Conservation (phyloP, 345 rosid genomes). For the Hirschfeldia incana region DNA sequence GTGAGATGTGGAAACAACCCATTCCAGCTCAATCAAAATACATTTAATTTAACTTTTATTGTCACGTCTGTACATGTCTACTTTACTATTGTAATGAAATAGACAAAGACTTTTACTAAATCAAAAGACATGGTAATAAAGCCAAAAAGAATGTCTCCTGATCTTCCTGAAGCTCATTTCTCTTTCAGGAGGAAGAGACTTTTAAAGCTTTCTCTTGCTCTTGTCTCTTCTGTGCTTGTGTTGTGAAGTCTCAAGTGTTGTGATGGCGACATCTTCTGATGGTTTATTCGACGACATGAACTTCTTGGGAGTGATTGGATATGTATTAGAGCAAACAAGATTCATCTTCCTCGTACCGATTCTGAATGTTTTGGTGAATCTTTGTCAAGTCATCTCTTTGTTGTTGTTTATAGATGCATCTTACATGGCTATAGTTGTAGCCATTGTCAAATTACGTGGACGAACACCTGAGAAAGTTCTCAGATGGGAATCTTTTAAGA, state of each 20-base stretch:
- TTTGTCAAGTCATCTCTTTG: constrained; percentile 54
- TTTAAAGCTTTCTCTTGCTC: constrained; percentile 10
- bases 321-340: constrained; percentile 42
- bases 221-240: constrained; percentile 10
- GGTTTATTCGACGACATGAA: constrained; percentile 27
- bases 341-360: constrained; percentile 51
- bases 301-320: constrained; percentile 31
- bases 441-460: constrained; percentile 42
- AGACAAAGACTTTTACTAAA: constrained; percentile 20
- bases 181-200: not conserved
- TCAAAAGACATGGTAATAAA: constrained; percentile 22
- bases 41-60: not conserved
- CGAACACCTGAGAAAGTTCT: constrained; percentile 44
- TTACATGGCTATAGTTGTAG: constrained; percentile 53
- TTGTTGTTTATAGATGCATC: constrained; percentile 55
- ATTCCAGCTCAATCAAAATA: constrained; percentile 28
- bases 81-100: constrained; percentile 3
- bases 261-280: constrained; percentile 29
- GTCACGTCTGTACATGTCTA: constrained; percentile 36
- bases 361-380: constrained; percentile 40
- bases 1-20: constrained; percentile 12
- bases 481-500: constrained; percentile 46
- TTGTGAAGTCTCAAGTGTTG: not conserved
- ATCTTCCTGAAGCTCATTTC: constrained; percentile 25
- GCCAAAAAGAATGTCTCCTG: constrained; percentile 30